Conservation (phyloP, 768 basidiomycete species). For the Boletus edulis region DNA sequence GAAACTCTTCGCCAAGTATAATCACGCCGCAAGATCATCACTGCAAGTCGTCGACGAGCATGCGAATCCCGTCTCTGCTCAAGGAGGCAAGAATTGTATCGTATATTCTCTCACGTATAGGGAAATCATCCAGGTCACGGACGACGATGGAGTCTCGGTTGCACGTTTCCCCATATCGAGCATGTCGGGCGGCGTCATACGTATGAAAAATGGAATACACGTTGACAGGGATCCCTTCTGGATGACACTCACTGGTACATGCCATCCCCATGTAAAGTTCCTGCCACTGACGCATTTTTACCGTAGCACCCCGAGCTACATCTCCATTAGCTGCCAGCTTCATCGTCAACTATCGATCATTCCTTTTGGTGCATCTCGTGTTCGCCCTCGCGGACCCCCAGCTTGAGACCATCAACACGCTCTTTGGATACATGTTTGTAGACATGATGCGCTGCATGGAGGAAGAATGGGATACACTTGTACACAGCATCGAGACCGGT, state of each 20-base stretch:
- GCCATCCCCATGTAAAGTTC: neutral
- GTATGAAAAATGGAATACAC: slow-evolving; percentile 15
- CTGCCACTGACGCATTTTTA: neutral
- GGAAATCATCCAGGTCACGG: slow-evolving; percentile 3
- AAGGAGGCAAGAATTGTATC: slow-evolving; percentile 22
- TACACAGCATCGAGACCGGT: slow-evolving; percentile 15
- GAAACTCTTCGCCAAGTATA: slow-evolving; percentile 22
- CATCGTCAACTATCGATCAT: slow-evolving; percentile 17
- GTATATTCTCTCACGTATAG: slow-evolving; percentile 18
- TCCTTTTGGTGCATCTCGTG: slow-evolving; percentile 20
- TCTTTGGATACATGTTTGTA: slow-evolving; percentile 18
- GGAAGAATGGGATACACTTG: slow-evolving; percentile 18
- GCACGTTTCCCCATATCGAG: slow-evolving; percentile 3
- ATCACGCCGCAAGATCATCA: neutral
- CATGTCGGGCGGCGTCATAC: slow-evolving; percentile 18
- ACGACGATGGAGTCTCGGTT: neutral
- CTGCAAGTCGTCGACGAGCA: slow-evolving; percentile 12
- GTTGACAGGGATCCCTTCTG: slow-evolving; percentile 14
- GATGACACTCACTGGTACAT: slow-evolving; percentile 7
- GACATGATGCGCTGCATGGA: slow-evolving; percentile 23
- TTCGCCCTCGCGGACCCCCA: slow-evolving; percentile 19
- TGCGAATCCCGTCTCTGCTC: slow-evolving; percentile 10
- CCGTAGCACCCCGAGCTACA: slow-evolving; percentile 11
- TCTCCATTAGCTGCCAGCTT: slow-evolving; percentile 21
- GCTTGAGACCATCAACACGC: slow-evolving; percentile 15